Evolutionary conservation across 345 rosid genomes (phyloP).

Genomic region (Sonneratia alba): DNA sequence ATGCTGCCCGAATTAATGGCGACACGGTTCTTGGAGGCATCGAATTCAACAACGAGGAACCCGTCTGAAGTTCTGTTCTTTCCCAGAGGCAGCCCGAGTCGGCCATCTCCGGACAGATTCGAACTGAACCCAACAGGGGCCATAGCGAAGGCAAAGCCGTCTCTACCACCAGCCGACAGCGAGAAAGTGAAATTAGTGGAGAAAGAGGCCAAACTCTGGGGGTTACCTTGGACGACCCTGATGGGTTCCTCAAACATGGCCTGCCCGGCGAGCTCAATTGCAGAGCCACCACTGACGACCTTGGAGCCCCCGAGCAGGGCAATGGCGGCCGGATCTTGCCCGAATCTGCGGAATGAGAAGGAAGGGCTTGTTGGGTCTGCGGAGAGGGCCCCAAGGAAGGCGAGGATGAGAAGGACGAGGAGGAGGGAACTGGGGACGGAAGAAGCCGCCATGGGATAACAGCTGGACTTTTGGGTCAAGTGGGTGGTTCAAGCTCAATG

Average conservation of each 20-base stretch:
- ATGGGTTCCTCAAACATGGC: slow-evolving; percentile 62
- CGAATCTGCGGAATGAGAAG: slow-evolving; percentile 40
- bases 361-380: slow-evolving; percentile 30
- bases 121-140: slow-evolving; percentile 37
- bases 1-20: slow-evolving; percentile 40
- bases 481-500: slow-evolving; percentile 14
- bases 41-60: slow-evolving; percentile 50
- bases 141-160: slow-evolving; percentile 58
- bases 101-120: slow-evolving; percentile 24
- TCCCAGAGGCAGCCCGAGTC: slow-evolving; percentile 40
- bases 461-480: not conserved
- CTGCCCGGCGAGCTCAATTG: slow-evolving; percentile 55
- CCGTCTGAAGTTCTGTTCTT: slow-evolving; percentile 7
- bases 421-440: slow-evolving; percentile 13
- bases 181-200: slow-evolving; percentile 60
- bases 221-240: slow-evolving; percentile 38
- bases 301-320: slow-evolving; percentile 57
- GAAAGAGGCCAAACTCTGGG: slow-evolving; percentile 39
- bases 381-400: slow-evolving; percentile 22
- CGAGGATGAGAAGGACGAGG: slow-evolving; percentile 21
- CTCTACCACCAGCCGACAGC: slow-evolving; percentile 31
- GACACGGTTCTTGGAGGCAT: slow-evolving; percentile 31
- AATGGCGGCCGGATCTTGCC: slow-evolving; percentile 38
- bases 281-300: slow-evolving; percentile 34
- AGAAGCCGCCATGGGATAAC: slow-evolving; percentile 32